phyloP scores from a whole-genome alignment of 1,284 basidiomycete species.

The Xerocomus amazonicus region DNA sequence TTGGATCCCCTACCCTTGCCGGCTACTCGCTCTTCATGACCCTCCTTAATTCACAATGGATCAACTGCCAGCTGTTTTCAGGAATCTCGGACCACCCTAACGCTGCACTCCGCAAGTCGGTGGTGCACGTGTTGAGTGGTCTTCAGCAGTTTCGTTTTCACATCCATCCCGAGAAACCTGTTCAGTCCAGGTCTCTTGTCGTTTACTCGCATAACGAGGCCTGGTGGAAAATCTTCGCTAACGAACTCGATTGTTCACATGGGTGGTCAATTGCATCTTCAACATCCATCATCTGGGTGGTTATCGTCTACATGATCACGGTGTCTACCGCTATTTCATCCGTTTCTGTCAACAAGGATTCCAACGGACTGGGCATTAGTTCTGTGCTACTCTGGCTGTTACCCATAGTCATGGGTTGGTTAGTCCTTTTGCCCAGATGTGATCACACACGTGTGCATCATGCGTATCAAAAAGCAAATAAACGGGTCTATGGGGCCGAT shows the following conservation, averaged over 20 bases:
- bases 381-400: conserved; percentile 43
- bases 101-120: conserved; percentile 9
- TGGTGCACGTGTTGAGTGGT: conserved; percentile 23
- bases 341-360: conserved; percentile 21
- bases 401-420: conserved; percentile 40
- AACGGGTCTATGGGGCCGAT: conserved; percentile 6
- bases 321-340: conserved; percentile 37
- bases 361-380: conserved; percentile 37
- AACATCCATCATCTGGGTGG: conserved; percentile 40
- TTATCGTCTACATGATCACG: conserved; percentile 42
- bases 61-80: conserved; percentile 6
- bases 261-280: conserved; percentile 41
- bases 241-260: conserved; percentile 27
- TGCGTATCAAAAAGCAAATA: conserved; percentile 34
- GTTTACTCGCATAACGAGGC: conserved; percentile 32
- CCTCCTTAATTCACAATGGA: conserved; percentile 32
- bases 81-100: conserved; percentile 17
- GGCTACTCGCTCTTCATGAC: conserved; percentile 35
- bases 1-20: conserved; percentile 29
- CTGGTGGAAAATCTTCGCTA: conserved; percentile 28
- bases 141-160: conserved; percentile 34
- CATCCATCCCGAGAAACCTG: conserved; percentile 21
- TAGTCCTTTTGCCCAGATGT: conserved; percentile 41
- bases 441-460: conserved; percentile 32
- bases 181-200: conserved; percentile 28